phyloP scores from a whole-genome alignment of 768 basidiomycete species.

The Termitomyces sp. region DNA sequence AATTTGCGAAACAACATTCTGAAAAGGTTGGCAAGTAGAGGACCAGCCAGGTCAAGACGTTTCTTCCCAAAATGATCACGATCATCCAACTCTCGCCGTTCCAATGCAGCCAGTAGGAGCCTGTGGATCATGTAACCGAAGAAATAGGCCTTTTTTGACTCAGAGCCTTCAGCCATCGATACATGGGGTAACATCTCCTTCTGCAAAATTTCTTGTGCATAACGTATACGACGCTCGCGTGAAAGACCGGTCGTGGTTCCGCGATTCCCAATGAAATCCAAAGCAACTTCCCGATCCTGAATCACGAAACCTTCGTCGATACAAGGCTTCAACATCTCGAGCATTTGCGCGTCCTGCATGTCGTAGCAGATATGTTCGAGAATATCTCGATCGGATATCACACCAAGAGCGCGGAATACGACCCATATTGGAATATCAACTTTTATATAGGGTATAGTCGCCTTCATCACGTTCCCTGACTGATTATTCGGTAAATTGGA shows the following conservation, averaged over 20 bases:
- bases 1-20: conserved; percentile 96
- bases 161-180: conserved; percentile 91
- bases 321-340: conserved; percentile 97
- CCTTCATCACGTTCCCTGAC: conserved; percentile 92
- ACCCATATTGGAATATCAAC: conserved; percentile 99
- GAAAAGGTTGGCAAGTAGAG: conserved; percentile 93
- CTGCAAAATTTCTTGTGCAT: conserved; percentile 96
- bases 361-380: conserved; percentile 99
- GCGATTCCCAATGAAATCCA: conserved; percentile 98
- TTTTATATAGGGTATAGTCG: conserved; percentile 96
- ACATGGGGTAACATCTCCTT: conserved; percentile 99
- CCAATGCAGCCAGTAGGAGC: conserved; percentile 86
- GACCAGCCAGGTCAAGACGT: conserved; percentile 92
- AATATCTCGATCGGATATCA: conserved; percentile 96
- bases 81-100: conserved; percentile 94
- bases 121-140: conserved; percentile 99
- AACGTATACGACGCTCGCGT: conserved; percentile 88
- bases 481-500: conserved; percentile 22
- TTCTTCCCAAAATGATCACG: conserved; percentile 99
- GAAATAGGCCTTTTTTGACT: conserved; percentile 98
- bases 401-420: conserved; percentile 95
- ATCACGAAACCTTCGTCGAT: conserved; percentile 98
- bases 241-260: conserved; percentile 92
- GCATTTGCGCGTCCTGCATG: conserved; percentile 91
- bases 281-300: conserved; percentile 92